These are phyloP conservation scores for Ophiocordyceps unilateralis DNA, from an alignment of 2,329 filamentous ascomycete genomes.

Conservation along the genomic window DNA sequence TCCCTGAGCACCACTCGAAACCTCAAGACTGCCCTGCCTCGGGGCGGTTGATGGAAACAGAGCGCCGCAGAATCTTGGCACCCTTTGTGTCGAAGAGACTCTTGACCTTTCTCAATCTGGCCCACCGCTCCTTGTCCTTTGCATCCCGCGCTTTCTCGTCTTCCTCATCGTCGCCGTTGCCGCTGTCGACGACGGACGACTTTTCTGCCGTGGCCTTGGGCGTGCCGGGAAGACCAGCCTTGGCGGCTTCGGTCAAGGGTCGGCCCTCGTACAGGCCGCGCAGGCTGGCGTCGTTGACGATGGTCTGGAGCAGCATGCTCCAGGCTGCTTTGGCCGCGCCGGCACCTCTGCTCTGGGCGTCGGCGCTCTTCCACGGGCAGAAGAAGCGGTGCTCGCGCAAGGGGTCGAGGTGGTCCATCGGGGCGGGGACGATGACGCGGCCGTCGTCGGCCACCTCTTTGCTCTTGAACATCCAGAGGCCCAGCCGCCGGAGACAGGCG, in stretches of 20 bases:
- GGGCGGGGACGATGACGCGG: constrained; percentile 36
- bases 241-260: constrained; percentile 5
- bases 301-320: constrained; percentile 33
- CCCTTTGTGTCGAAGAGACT: constrained; percentile 53
- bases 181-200: constrained; percentile 1
- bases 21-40: constrained; percentile 18
- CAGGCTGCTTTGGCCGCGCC: constrained; percentile 35
- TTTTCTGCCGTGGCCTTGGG: no score
- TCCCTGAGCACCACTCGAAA: background rate
- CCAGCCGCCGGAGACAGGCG: constrained; percentile 74
- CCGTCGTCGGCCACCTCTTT: constrained; percentile 43
- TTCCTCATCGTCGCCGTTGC: constrained; percentile 10
- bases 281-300: constrained; percentile 42
- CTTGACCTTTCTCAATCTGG: constrained; percentile 52
- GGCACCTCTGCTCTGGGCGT: constrained; percentile 35
- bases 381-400: constrained; percentile 64
- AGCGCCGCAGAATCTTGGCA: constrained; percentile 30
- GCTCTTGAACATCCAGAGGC: constrained; percentile 84
- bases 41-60: constrained; percentile 19
- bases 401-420: constrained; percentile 51
- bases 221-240: no score
- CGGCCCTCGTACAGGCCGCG: constrained; percentile 19
- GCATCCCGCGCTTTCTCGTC: constrained; percentile 29
- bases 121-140: constrained; percentile 59
- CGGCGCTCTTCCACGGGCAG: constrained; percentile 59